Base-by-base conservation (phyloP, 805 yeast species). In the Lipomyces yamanashiensis region DNA sequence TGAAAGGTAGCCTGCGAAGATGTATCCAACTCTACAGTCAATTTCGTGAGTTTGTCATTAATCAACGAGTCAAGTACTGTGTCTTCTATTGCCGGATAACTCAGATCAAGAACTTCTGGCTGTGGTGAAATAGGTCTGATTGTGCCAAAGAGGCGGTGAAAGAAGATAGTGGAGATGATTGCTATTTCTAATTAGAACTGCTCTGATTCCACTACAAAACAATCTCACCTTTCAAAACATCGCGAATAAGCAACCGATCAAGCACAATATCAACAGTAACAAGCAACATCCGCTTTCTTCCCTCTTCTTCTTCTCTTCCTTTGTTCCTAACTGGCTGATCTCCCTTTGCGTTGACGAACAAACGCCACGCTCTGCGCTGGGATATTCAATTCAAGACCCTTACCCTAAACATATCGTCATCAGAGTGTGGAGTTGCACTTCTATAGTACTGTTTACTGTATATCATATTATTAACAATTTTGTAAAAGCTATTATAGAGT, bases 121-220 rank as follows among this genome's bases (percentile, higher is more conserved):
- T 84, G 80, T 15, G 77, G 74, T 9, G 51, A 15, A 28, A 54
- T 13, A 1, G 92, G 91, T 1, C 76, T 74, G 17, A 87, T 78
- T 0, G 86, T 81, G 0, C 92, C 93, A 71, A 89, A 85, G 34
- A 87, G 76, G 50, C 96, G 76, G 60, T 85, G 84, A 73, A 89
- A 89, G 72, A 89, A 83, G 19, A 89, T 84, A 1, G 89, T 78
- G 78, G 89, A 85, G 59, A 89, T 73, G 34, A 87, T 75, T 1
- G 88, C 90, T 79, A 39, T 19, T 17, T 43, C 10, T 2, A 39
- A 57, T 48, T 9, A 44, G 54, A 36, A 9, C 10, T 15, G 53
- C 15, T 15, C 28, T 45, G 33, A 9, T 37, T 8, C 23, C n/a
- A 19, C 8, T 23, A 13, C 51, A 15, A 15, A 7, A 21, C 34